Conservation (phyloP, 2,329 filamentous ascomycete species). For the Dactylellina parvicollis region DNA sequence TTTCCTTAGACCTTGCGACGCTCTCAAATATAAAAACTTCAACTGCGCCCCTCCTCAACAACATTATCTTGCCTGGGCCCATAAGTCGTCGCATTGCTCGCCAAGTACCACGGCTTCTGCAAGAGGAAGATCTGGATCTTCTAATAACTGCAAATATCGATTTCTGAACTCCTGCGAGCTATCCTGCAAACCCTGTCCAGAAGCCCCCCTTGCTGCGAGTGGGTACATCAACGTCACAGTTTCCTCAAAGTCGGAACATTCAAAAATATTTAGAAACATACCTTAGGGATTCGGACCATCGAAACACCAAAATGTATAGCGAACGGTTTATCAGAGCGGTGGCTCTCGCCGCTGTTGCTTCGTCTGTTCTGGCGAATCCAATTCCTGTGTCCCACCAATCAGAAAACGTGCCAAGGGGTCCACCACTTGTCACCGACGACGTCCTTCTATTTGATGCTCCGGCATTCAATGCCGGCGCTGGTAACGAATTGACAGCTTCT, state of each 20-base stretch:
- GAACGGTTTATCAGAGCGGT: conserved; percentile 11
- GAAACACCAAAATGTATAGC: conserved; percentile 22
- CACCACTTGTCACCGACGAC: conserved; percentile 30
- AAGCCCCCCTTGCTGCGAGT: conserved; percentile 3
- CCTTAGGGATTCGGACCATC: background rate
- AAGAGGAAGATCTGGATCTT: conserved; percentile 30
- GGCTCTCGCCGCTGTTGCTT: conserved; percentile 25
- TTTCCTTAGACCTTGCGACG: background rate
- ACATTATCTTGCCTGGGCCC: conserved; percentile 1
- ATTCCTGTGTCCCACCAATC: background rate
- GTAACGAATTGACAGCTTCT: conserved; percentile 20
- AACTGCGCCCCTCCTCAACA: conserved; percentile 1
- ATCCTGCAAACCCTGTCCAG: background rate
- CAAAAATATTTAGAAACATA: background rate
- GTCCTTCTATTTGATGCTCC: conserved; percentile 41
- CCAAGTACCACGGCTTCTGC: conserved; percentile 17
- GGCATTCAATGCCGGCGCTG: conserved; percentile 23
- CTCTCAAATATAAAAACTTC: conserved; percentile 24
- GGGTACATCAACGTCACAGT: conserved; percentile 6
- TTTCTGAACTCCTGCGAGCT: background rate
- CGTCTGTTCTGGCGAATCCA: conserved; percentile 29
- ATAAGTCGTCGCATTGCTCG: conserved; percentile 32
- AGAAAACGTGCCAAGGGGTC: conserved; percentile 11
- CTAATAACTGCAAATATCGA: background rate
- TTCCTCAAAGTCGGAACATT: conserved; percentile 14